Evolutionary conservation across 129 eudicot species (phyloP).

Genomic region (Flaveria brownii): DNA sequence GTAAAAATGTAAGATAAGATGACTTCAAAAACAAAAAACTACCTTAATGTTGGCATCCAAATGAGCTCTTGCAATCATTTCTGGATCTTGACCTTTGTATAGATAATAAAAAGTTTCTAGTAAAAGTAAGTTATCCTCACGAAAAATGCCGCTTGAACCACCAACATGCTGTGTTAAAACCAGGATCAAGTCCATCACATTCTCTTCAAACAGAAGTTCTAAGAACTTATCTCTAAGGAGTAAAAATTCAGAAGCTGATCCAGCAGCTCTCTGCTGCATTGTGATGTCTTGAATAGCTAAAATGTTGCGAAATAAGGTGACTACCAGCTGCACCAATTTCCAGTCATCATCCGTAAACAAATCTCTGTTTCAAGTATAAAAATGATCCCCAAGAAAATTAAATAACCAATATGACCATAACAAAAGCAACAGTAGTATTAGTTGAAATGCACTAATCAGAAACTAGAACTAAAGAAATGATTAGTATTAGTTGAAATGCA

Average conservation of each 20-base stretch:
- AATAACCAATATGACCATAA: conserved; percentile 13
- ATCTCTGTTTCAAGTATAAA: conserved; percentile 51
- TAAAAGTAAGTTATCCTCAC: conserved; percentile 89
- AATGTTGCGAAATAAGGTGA: conserved; percentile 84
- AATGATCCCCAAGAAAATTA: neutral
- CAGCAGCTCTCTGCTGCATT: conserved; percentile 63
- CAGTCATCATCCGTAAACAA: conserved; percentile 92
- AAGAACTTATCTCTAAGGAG: conserved; percentile 73
- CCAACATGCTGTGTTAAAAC: conserved; percentile 88
- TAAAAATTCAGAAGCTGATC: conserved; percentile 67
- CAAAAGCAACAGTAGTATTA: conserved; percentile 10
- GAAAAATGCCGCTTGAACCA: conserved; percentile 58
- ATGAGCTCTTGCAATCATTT: conserved; percentile 64
- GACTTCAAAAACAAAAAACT: conserved; percentile 15
- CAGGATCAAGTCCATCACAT: conserved; percentile 84
- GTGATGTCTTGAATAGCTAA: conserved; percentile 86
- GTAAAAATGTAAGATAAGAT: neutral
- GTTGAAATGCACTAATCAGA: conserved; percentile 17
- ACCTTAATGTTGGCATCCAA: conserved; percentile 57
- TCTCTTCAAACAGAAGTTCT: conserved; percentile 77
- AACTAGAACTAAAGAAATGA: neutral
- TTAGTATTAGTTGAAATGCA: conserved; percentile 3
- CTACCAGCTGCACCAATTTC: conserved; percentile 89
- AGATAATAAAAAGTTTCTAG: conserved; percentile 76
- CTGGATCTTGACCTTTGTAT: conserved; percentile 76